Percentiles rank a stretch among this genome's conserved stretches.
phyloP scores from a whole-genome alignment of 441 rosid genomes.

The Breynia disticha region DNA sequence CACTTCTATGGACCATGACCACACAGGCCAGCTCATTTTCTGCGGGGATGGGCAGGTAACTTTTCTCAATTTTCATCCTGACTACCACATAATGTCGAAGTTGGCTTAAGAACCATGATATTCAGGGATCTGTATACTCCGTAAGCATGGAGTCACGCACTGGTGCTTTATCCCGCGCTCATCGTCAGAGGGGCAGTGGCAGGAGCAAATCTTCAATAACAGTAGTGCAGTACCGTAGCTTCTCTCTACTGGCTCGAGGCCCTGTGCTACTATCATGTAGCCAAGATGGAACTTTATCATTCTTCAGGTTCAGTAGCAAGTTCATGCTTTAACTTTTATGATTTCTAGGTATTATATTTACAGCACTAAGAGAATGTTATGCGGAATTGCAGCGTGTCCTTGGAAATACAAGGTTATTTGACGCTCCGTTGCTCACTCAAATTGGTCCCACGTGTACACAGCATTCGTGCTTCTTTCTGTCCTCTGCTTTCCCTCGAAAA shows the following conservation, averaged over 20 bases:
- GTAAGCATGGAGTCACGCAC: conserved; percentile 70
- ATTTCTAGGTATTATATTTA: not conserved
- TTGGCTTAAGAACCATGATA: not conserved
- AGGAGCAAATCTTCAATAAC: conserved; percentile 74
- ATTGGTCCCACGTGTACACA: conserved; percentile 58
- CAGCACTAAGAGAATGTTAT: conserved; percentile 8
- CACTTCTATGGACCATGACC: conserved; percentile 94
- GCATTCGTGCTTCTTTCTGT: conserved; percentile 78
- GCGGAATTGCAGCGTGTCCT: conserved; percentile 53
- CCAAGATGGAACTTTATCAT: conserved; percentile 82
- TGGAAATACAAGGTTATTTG: conserved; percentile 76
- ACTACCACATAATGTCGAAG: not conserved
- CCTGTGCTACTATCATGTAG: conserved; percentile 87
- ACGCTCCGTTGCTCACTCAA: conserved; percentile 84
- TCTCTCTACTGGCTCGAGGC: conserved; percentile 79
- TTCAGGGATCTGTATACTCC: conserved; percentile 75
- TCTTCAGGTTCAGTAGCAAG: conserved; percentile 52
- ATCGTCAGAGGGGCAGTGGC: conserved; percentile 54
- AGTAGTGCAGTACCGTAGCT: conserved; percentile 83
- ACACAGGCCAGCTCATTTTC: conserved; percentile 87
- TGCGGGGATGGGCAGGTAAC: conserved; percentile 84
- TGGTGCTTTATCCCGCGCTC: conserved; percentile 76
- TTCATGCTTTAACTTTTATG: conserved; percentile 3
- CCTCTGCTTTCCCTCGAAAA: conserved; percentile 83
- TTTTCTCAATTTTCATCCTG: conserved; percentile 6